Conservation (phyloP, 2,329 filamentous ascomycete genomes). For the Alternaria angustiovoidea region DNA sequence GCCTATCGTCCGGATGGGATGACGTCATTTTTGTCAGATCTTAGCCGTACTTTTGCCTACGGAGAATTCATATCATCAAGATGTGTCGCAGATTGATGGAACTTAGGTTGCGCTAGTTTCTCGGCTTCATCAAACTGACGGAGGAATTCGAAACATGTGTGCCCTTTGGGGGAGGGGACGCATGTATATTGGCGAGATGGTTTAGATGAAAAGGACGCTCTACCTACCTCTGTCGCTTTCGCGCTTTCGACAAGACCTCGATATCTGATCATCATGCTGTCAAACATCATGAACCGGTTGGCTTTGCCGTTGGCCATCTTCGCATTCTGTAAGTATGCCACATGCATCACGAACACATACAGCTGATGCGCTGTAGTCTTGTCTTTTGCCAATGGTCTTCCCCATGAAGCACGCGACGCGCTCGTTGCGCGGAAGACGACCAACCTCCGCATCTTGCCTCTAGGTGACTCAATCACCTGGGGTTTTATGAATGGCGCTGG, state of each 20-base stretch:
- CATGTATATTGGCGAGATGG: background rate
- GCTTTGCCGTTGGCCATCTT: slow-evolving; percentile 10
- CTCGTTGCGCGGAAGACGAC: slow-evolving; percentile 11
- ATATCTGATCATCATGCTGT: slow-evolving; percentile 5
- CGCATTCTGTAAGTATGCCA: background rate
- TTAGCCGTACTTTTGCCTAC: slow-evolving; percentile 3
- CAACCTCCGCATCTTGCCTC: slow-evolving; percentile 25
- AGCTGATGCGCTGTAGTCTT: slow-evolving; percentile 5
- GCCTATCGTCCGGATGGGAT: background rate
- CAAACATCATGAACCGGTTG: slow-evolving; percentile 4
- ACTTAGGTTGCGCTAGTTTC: background rate
- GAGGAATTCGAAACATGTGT: slow-evolving; percentile 1
- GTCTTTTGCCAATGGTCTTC: slow-evolving; percentile 11
- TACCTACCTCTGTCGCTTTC: background rate
- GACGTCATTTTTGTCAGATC: background rate
- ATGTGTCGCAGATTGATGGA: slow-evolving; percentile 7
- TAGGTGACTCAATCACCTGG: slow-evolving; percentile 36
- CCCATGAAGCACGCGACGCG: slow-evolving; percentile 9
- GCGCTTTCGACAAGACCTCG: background rate
- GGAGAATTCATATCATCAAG: background rate
- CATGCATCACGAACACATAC: background rate
- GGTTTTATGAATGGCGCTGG: slow-evolving; percentile 38
- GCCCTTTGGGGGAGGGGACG: background rate
- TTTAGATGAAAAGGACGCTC: background rate
- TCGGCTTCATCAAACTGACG: slow-evolving; percentile 11